Evolutionary conservation across 106 monocot genomes (phyloP), one percentile per base, ranked within the genome.

Genomic region (Xerophyta viscosa): DNA sequence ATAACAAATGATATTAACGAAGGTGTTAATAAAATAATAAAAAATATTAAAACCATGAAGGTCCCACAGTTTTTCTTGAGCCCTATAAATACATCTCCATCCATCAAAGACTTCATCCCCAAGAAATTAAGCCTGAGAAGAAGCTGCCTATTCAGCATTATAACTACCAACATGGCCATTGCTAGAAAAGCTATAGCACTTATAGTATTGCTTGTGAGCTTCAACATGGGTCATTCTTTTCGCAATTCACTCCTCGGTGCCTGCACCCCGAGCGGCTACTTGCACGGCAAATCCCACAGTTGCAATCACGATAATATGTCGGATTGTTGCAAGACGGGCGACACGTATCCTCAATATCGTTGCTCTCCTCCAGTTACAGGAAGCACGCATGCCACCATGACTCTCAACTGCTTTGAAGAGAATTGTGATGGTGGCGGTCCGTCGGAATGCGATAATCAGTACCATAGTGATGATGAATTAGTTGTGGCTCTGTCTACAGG

Each of bases 291-390:
- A 15, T 9, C 54, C 31, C 10, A 20, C 11, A 30, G 20, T 9
- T 33, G 33, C 29, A 33, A 20, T 12, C 8, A n/a, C 31, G 8
- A 31, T 2, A 17, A 31, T 22, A 29, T 20, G 20, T 2, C 54
- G 1, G 33, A 31, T 4, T 55, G 54, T 20, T 55, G 54, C 31
- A 20, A 55, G 33, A 8, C 31, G 4, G 54, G 54, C 30, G 15
- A 31, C 29, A 15, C 8, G 18, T 55, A 55, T 37, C 31, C 29
- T 0, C 29, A 31, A 8, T 55, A 33, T 17, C 30, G 13, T 11
- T 55, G 55, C 33, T 55, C 55, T 19, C 55, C 55, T 6, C 55
- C 55, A 2, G 27, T 55, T 20, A 55, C 55, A 18, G 36, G 9
- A 15, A n/a, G 7, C 33, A 55, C 55, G 1, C 10, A 12, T 1